phyloP scores from a whole-genome alignment of 495 filamentous ascomycete genomes.

The Xylaria grammica region DNA sequence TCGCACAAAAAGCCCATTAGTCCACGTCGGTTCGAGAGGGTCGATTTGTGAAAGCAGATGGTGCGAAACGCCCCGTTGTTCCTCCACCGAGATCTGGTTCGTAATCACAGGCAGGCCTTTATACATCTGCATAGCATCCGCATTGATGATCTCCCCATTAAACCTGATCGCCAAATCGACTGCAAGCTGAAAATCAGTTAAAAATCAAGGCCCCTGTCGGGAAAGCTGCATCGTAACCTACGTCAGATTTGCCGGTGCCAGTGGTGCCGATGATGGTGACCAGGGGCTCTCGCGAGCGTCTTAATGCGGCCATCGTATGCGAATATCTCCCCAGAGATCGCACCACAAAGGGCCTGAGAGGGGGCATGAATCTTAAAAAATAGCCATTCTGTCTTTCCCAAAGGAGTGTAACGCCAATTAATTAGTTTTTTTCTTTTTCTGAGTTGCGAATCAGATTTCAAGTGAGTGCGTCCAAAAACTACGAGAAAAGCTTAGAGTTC shows the following conservation, averaged over 20 bases:
- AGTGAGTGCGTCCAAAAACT: not conserved
- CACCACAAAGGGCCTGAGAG: not conserved
- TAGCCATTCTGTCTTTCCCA: not conserved
- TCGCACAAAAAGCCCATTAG: conserved; percentile 71
- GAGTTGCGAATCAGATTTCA: not conserved
- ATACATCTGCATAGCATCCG: conserved; percentile 99
- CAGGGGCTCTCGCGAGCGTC: conserved; percentile 58
- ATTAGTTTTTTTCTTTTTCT: not conserved
- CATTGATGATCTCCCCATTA: conserved; percentile 96
- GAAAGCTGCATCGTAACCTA: conserved; percentile 43
- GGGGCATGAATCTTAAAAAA: conserved; percentile 1
- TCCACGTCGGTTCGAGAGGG: conserved; percentile 79
- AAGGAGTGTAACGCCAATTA: not conserved
- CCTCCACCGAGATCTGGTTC: conserved; percentile 80
- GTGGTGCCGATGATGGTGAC: conserved; percentile 90
- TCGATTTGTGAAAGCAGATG: conserved; percentile 82
- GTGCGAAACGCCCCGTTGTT: conserved; percentile 83
- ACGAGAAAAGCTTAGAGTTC: too few relatives aligned
- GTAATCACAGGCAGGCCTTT: conserved; percentile 91
- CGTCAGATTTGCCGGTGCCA: conserved; percentile 98
- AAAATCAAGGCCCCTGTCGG: not conserved
- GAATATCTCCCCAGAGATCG: conserved; percentile 14
- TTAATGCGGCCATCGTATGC: conserved; percentile 15
- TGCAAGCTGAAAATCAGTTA: conserved; percentile 69
- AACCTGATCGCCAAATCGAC: conserved; percentile 82